Base-by-base conservation (phyloP, 2,329 filamentous ascomycete genomes). In the Alternaria infectoria region DNA sequence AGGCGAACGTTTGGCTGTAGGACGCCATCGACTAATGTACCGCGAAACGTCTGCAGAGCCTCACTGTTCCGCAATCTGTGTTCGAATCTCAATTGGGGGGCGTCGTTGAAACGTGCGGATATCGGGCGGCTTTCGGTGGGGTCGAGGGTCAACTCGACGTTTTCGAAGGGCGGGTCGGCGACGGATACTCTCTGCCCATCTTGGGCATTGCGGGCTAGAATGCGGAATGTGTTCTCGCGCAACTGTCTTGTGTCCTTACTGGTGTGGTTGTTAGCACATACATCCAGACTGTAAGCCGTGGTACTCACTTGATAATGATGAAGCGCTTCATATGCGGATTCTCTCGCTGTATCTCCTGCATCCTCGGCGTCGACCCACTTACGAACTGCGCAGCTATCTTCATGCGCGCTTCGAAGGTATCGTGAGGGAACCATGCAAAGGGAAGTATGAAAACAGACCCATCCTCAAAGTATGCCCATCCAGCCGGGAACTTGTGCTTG, bases 381-480 rank as follows among this genome's bases (percentile, higher is more conserved):
- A 71, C 45, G 26, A 71, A 70, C 26, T 54, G 54, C 21, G 65
- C 58, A 12, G 57, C 58, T 32, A 69, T 46, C 10, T 63, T 69
- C 67, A 74, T 70, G 25, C 57, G 50, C 19, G 60, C 45, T 51
- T 74, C 65, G 11, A 74, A 62, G 11, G n/a, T 47, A 17, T 64
- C 26, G 49, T 73, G 67, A 19, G 63, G 46, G 26, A 67, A 19
- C 32, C 52, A 62, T 28, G 3, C 15, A 26, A 13, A 25, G 23
- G 62, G 59, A 12, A 59, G 32, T 23, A 74, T 56, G 57, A 64
- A 70, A 5, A 73, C 32, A 13, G 71, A 74, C 15, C 71, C 70
- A 61, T 74, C 67, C 21, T 72, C 69, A 28, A 74, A 71, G 23
- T 71, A 74, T 5, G 65, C 72, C 65, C 68, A 70, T 13, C 67